phyloP scores from a whole-genome alignment of 179 eudicot genomes.

The Sideroxylon spinosum region DNA sequence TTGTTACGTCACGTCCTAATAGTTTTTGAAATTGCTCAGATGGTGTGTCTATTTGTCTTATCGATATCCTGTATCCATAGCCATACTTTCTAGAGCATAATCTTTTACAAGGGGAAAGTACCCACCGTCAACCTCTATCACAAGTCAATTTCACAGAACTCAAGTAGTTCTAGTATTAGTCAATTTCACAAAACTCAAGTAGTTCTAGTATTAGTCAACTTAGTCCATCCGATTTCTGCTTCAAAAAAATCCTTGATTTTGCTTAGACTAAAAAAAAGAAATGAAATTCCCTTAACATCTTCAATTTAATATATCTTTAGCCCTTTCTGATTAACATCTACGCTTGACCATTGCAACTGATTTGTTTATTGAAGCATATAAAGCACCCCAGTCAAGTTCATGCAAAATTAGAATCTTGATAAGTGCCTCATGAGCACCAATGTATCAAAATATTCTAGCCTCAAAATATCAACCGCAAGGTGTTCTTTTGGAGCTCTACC shows the following conservation, averaged over 20 bases:
- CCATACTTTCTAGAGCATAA: no score
- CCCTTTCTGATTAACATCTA: neutral
- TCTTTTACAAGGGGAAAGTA: neutral
- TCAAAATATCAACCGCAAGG: neutral
- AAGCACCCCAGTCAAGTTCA: neutral
- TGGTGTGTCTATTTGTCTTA: no score
- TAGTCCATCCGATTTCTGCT: neutral
- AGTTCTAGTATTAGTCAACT: neutral
- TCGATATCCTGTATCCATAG: no score
- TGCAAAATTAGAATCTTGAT: neutral
- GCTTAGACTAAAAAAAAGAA: neutral
- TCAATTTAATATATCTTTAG: no score
- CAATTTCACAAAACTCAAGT: neutral
- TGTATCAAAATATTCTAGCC: neutral
- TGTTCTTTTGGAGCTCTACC: neutral
- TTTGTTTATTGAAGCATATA: neutral
- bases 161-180: neutral
- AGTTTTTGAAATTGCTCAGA: no score
- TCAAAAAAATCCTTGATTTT: neutral
- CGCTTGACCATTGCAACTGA: neutral
- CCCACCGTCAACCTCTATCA: neutral
- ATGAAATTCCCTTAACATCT: no score
- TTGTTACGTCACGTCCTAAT: no score
- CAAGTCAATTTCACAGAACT: neutral
- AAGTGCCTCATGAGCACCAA: neutral